Base-by-base conservation (phyloP, 371 early-diverging fungal genomes). In the Lichtheimia hyalospora region DNA sequence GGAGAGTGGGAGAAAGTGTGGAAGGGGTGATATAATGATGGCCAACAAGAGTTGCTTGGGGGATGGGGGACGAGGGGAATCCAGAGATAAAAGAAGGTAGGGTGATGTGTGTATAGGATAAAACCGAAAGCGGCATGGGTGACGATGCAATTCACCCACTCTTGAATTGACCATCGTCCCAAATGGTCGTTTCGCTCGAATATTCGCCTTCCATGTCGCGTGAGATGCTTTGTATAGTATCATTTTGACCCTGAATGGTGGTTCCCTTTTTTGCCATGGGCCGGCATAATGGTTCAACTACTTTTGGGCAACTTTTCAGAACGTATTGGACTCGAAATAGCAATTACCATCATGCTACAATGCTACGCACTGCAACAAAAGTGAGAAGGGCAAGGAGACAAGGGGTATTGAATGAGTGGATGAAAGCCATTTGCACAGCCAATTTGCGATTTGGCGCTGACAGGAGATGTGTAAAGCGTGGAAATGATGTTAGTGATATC, bases 1-100 rank as follows among this genome's bases (percentile, higher is more conserved):
- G 44, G 56, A 62, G 49, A 58, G 13, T 23, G 49, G 25, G 39
- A 57, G 58, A 23, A 49, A 57, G 58, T 40, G 56, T 34, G n/a
- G 41, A 42, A 40, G 49, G 34, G 34, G 34, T 34, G 34, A 34
- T 34, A 34, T 34, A 27, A 28, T 34, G 34, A 34, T 34, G 34
- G 34, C 34, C 8, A 34, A 34, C 34, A 34, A 34, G 34, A 34
- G 34, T 34, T 34, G 34, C 34, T 34, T 34, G 34, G 34, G 34
- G 34, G 34, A 34, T 34, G 46, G 46, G 46, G 21, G 46, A 18
- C n/a, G 21, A 46, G 46, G 21, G 16, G 46, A 46, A 8, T 7
- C 6, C 18, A 46, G 21, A 46, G 21, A 46, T 46, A 46, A 46
- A 46, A 46, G 46, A 46, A 18, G 46, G 46, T 5, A 16, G 16